Base-by-base conservation (phyloP, 768 basidiomycete species). In the Neoboletus magnificus region DNA sequence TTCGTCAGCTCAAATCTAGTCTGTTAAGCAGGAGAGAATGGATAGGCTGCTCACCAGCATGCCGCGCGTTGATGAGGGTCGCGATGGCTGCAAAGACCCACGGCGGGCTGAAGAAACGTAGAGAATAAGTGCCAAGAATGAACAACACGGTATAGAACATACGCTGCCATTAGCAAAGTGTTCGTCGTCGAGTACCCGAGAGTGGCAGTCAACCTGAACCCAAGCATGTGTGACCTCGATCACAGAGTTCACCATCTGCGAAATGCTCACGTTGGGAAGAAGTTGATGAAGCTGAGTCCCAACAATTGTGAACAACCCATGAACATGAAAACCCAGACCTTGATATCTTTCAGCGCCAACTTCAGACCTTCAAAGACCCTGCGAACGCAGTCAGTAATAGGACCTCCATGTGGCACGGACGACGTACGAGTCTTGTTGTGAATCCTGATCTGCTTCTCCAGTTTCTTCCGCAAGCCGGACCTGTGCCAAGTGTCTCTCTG, bases 151-250 rank as follows among this genome's bases (percentile, higher is more conserved):
- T 15, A 32, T 20, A 46, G 8, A 33, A 68, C 82, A 54, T 63
- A 85, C 84, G 84, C 83, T 22, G 81, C 79, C 25, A 86, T 71
- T 20, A 87, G 67, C 25, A 87, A 70, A 20, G 77, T 84, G 46
- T 81, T 70, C 0, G 83, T 85, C 1, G 84, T 85, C 10, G 72
- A 74, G 68, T 82, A 87, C 5, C 84, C 84, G 12, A 86, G 77
- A 2, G 84, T 86, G 18, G 77, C 73, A 5, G 84, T 81, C 29
- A 86, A 72, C 1, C 84, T 85, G 22, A 33, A 48, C 6, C 0
- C 37, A 4, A 25, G 2, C 9, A 49, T 49, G 4, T 40, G 11
- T 41, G 22, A 20, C 15, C 23, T 12, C 2, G 1, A 36, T 37
- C 1, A 45, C 10, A 23, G 7, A 22, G 18, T 35, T 39, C 2